phyloP scores from a whole-genome alignment of 2,329 filamentous ascomycete genomes.

The Raffaelea deltoideospora region DNA sequence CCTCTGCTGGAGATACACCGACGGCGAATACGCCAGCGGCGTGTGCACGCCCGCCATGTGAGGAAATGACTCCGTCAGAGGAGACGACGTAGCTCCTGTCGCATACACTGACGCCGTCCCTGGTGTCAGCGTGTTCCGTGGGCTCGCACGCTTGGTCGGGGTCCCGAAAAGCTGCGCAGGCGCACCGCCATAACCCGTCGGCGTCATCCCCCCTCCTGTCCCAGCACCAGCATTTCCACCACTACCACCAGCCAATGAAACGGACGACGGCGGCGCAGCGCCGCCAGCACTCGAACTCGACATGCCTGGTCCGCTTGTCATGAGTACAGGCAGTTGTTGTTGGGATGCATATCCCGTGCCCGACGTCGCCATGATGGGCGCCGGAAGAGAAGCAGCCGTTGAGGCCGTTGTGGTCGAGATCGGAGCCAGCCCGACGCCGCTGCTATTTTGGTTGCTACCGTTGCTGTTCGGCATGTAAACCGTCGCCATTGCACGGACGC shows the following conservation, averaged over 20 bases:
- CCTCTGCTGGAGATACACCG: conserved; percentile 72
- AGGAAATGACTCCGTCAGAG: conserved; percentile 46
- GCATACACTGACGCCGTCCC: conserved; percentile 28
- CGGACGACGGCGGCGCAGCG: too few species aligned
- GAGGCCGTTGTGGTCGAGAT: conserved; percentile 19
- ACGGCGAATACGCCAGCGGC: conserved; percentile 67
- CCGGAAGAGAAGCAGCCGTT: conserved; percentile 17
- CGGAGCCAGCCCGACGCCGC: conserved; percentile 12
- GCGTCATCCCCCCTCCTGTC: conserved; percentile 3
- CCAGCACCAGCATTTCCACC: too few species aligned
- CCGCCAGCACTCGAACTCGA: background rate
- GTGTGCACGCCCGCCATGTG: conserved; percentile 32
- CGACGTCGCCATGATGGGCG: conserved; percentile 11
- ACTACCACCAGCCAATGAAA: too few species aligned
- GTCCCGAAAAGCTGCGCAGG: conserved; percentile 30
- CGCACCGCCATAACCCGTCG: conserved; percentile 9
- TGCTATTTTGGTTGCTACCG: too few species aligned
- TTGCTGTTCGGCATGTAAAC: conserved; percentile 48
- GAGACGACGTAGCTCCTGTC: conserved; percentile 53
- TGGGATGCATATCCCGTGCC: background rate
- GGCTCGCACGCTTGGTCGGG: conserved; percentile 37
- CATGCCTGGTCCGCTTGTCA: background rate
- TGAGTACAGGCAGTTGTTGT: background rate
- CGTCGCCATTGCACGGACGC: conserved; percentile 59
- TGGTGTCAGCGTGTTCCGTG: conserved; percentile 25